Percentiles rank a stretch among this genome's conserved stretches.
phyloP scores from a whole-genome alignment of 192 early-diverging fungal species.

The Cetraspora pellucida region DNA sequence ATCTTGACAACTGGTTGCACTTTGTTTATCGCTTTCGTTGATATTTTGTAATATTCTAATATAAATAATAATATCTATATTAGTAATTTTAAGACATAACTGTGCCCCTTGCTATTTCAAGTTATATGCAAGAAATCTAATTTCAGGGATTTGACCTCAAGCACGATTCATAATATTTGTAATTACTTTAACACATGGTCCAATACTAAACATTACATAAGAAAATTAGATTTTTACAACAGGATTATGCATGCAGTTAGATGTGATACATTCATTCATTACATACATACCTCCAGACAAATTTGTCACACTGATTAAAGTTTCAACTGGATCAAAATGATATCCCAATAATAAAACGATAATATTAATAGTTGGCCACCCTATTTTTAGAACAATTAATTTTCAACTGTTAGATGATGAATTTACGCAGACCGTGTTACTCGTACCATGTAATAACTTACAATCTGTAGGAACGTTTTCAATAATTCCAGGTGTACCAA shows the following conservation, averaged over 20 bases:
- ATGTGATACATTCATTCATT: neutral
- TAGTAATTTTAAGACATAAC: too few species aligned
- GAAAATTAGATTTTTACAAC: neutral
- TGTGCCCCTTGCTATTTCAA: too few species aligned
- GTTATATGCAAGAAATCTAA: neutral
- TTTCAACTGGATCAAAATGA: neutral
- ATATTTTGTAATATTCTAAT: neutral
- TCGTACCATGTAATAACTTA: too few species aligned
- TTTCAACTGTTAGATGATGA: neutral
- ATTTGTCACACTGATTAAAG: neutral
- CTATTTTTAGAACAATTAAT: neutral
- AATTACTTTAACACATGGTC: neutral
- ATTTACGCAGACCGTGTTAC: too few species aligned
- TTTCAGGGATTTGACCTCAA: neutral
- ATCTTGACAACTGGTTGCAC: neutral
- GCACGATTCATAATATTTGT: neutral
- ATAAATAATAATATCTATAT: too few species aligned
- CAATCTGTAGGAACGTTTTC: neutral
- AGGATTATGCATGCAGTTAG: neutral
- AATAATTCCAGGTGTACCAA: neutral
- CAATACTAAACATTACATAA: neutral
- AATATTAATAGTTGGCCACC: conserved; percentile 7
- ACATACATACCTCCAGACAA: neutral
- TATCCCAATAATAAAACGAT: neutral
- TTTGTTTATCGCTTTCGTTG: neutral